Conservation (phyloP, 345 rosid genomes). For the Salix exigua region DNA sequence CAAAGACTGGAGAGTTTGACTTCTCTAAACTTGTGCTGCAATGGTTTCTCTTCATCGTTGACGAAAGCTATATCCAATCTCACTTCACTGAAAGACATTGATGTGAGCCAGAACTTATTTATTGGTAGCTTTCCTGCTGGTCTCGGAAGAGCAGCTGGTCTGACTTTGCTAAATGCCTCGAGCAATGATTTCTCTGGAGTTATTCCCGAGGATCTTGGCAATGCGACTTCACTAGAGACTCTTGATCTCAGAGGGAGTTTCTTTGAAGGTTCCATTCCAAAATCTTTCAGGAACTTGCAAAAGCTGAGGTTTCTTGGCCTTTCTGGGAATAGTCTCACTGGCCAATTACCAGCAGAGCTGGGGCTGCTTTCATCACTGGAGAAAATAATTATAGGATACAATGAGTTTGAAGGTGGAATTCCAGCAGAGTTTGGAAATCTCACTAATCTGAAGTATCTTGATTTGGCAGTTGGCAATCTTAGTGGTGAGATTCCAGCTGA, state of each 20-base stretch:
- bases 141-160: constrained; percentile 47
- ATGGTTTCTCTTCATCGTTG: constrained; percentile 46
- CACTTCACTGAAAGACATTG: constrained; percentile 51
- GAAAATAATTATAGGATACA: constrained; percentile 77
- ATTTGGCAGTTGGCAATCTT: constrained; percentile 68
- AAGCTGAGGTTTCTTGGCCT: constrained; percentile 80
- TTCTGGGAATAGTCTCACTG: constrained; percentile 85
- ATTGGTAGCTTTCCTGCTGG: constrained; percentile 51
- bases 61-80: constrained; percentile 46
- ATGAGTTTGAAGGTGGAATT: constrained; percentile 67
- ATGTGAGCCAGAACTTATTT: constrained; percentile 70
- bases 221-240: constrained; percentile 52
- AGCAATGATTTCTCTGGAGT: constrained; percentile 72
- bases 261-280: constrained; percentile 72
- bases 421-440: constrained; percentile 71
- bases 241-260: constrained; percentile 88
- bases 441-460: constrained; percentile 71
- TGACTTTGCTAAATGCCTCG: constrained; percentile 70
- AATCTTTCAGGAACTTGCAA: constrained; percentile 55
- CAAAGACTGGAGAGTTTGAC: constrained; percentile 44
- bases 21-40: constrained; percentile 73
- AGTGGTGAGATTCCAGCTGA: constrained; percentile 71
- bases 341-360: constrained; percentile 58
- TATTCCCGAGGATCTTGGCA: constrained; percentile 70
- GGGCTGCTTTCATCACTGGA: constrained; percentile 71